Percentiles rank a stretch among this genome's conserved stretches.
These are phyloP conservation scores for Trifolium dubium DNA, from an alignment of 306 rosid species.

Conservation along the genomic window DNA sequence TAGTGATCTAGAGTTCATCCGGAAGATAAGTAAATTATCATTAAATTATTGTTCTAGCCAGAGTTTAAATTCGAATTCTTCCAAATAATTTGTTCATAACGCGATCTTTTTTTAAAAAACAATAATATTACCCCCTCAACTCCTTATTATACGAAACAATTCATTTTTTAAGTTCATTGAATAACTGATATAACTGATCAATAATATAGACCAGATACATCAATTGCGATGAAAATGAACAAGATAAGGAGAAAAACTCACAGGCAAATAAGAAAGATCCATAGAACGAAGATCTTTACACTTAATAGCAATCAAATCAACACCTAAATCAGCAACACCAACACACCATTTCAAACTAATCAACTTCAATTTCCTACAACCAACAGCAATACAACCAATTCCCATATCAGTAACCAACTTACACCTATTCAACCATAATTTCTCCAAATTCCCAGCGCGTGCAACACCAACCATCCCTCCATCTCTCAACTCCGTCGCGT, in stretches of 20 bases:
- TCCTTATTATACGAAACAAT: no score
- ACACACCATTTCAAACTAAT: constrained; percentile 86
- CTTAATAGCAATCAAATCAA: constrained; percentile 81
- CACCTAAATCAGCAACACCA: constrained; percentile 84
- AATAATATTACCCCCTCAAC: no score
- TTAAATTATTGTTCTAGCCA: no score
- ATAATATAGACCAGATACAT: no score
- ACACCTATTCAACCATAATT: constrained; percentile 79
- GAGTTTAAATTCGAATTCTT: no score
- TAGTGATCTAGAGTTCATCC: no score
- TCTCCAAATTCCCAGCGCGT: constrained; percentile 76
- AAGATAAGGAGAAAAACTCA: not conserved
- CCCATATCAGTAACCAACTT: constrained; percentile 84
- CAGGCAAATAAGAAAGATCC: constrained; percentile 84
- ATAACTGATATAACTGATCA: no score
- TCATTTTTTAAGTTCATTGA: no score
- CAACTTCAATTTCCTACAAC: constrained; percentile 73
- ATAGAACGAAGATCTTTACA: constrained; percentile 66
- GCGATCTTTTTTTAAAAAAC: no score
- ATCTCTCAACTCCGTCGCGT: constrained; percentile 77
- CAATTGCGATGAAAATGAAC: not conserved
- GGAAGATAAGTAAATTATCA: no score
- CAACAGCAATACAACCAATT: constrained; percentile 90
- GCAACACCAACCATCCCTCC: constrained; percentile 69
- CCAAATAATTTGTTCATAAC: no score